These are phyloP conservation scores for Thielaviopsis populi DNA, from an alignment of 2,329 filamentous ascomycete species.

Conservation along the genomic window DNA sequence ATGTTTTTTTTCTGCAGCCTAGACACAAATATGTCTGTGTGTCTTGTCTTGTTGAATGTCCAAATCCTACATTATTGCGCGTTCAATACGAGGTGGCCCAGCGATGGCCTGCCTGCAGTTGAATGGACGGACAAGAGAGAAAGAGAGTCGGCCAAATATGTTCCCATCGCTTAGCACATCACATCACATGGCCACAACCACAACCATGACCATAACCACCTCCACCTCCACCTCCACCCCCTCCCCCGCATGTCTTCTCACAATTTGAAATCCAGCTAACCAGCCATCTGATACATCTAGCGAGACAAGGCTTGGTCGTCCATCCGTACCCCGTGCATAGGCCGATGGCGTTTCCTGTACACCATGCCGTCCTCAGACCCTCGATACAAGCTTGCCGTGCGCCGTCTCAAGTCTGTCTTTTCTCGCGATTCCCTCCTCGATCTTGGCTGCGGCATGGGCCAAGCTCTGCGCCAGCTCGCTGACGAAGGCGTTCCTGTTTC, in stretches of 20 bases:
- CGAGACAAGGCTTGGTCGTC: conserved; percentile 33
- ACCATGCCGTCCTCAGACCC: conserved; percentile 29
- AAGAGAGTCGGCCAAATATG: too few relatives aligned
- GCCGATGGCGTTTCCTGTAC: conserved; percentile 36
- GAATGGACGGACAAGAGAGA: neutral
- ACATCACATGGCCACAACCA: neutral
- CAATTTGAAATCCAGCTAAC: neutral
- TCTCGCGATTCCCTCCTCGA: conserved; percentile 32
- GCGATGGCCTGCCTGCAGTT: neutral
- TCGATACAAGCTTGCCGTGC: conserved; percentile 30
- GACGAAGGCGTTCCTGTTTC: conserved; percentile 34
- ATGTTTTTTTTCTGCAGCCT: neutral
- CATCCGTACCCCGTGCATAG: conserved; percentile 31
- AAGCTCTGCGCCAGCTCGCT: conserved; percentile 35
- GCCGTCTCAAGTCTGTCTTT: conserved; percentile 27
- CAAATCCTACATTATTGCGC: neutral
- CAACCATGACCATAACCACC: too few relatives aligned
- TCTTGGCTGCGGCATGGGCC: conserved; percentile 37
- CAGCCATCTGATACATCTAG: conserved; percentile 21
- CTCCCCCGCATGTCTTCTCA: neutral
- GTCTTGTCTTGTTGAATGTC: neutral
- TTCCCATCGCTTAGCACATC: too few relatives aligned
- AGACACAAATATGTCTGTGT: neutral
- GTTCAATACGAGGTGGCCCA: neutral
- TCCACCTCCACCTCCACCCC: neutral